Percentiles rank a stretch among this genome's conserved stretches.
Evolutionary conservation across 2,329 filamentous ascomycete genomes (phyloP).

Genomic region (Fusarium pseudocircinatum): DNA sequence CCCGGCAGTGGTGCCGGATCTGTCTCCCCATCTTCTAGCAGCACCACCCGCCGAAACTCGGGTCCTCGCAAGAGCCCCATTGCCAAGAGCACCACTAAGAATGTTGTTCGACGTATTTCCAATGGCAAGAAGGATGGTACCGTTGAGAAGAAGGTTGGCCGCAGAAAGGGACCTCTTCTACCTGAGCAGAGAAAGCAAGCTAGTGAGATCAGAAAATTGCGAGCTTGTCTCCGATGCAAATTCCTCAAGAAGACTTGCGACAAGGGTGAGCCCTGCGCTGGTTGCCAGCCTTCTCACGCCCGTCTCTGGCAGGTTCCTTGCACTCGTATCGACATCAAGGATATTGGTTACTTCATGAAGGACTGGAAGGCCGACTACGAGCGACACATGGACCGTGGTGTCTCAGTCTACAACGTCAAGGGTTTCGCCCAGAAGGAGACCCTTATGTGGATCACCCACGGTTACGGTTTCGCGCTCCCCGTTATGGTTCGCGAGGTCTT

Average conservation of each 20-base stretch:
- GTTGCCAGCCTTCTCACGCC: slow-evolving; percentile 94
- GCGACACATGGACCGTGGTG: slow-evolving; percentile 84
- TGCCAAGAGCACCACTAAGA: slow-evolving; percentile 78
- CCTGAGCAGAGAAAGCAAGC: slow-evolving; percentile 97
- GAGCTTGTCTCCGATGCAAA: slow-evolving; percentile 94
- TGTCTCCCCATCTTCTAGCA: slow-evolving; percentile 69
- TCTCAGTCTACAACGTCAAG: slow-evolving; percentile 95
- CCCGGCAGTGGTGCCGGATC: slow-evolving; percentile 70
- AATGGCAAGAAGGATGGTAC: slow-evolving; percentile 81
- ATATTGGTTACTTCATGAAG: slow-evolving; percentile 98
- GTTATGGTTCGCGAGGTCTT: slow-evolving; percentile 95
- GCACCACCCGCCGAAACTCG: slow-evolving; percentile 71
- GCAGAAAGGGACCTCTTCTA: slow-evolving; percentile 86
- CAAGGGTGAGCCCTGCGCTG: slow-evolving; percentile 94
- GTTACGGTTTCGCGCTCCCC: slow-evolving; percentile 91
- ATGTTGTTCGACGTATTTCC: slow-evolving; percentile 81
- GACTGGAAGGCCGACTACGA: slow-evolving; percentile 99
- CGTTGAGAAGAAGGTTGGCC: slow-evolving; percentile 90
- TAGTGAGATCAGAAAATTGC: slow-evolving; percentile 93
- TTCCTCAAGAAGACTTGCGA: slow-evolving; percentile 99
- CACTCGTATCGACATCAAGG: slow-evolving; percentile 98
- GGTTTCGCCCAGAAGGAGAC: slow-evolving; percentile 75
- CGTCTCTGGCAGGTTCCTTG: slow-evolving; percentile 97
- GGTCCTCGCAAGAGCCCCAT: slow-evolving; percentile 79
- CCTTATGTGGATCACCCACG: slow-evolving; percentile 92